phyloP scores from a whole-genome alignment of 768 basidiomycete genomes.

The Scleroderma bovista region DNA sequence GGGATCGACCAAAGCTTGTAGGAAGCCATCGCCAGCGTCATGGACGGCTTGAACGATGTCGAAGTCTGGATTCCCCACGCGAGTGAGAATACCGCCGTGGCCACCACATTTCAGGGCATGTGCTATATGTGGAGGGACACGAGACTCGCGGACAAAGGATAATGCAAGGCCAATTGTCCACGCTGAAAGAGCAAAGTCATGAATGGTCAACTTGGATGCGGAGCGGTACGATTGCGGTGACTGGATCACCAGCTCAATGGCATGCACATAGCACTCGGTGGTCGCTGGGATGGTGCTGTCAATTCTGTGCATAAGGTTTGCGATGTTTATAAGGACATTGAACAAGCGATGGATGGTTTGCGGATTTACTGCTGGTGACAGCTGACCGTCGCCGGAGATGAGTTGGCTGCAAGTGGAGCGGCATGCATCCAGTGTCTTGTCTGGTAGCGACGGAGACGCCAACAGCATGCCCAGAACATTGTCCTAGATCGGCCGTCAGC shows the following conservation, averaged over 20 bases:
- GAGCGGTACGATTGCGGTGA: conserved; percentile 19
- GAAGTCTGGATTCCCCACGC: conserved; percentile 29
- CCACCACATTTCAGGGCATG: conserved; percentile 13
- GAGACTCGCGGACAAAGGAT: conserved; percentile 18
- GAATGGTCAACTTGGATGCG: conserved; percentile 24
- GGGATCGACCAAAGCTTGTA: conserved; percentile 28
- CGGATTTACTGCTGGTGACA: conserved; percentile 18
- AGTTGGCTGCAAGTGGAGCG: conserved; percentile 29
- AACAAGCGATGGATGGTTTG: conserved; percentile 39
- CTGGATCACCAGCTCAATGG: conserved; percentile 38
- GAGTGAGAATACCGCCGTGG: conserved; percentile 18
- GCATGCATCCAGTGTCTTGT: conserved; percentile 26
- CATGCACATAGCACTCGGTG: conserved; percentile 35
- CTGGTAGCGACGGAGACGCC: conserved; percentile 24
- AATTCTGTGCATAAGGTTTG: conserved; percentile 30
- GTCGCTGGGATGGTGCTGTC: conserved; percentile 25
- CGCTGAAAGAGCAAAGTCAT: conserved; percentile 36
- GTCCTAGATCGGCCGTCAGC: conserved; percentile 16
- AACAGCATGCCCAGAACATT: conserved; percentile 18
- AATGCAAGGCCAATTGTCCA: conserved; percentile 32
- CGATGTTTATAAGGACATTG: conserved; percentile 39
- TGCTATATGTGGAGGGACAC: conserved; percentile 17
- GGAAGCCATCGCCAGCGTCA: conserved; percentile 28
- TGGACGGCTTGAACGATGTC: conserved; percentile 33
- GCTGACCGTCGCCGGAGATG: conserved; percentile 20